phyloP scores from a whole-genome alignment of 164 flowering plant species.

The Cinnamomum micranthum region DNA sequence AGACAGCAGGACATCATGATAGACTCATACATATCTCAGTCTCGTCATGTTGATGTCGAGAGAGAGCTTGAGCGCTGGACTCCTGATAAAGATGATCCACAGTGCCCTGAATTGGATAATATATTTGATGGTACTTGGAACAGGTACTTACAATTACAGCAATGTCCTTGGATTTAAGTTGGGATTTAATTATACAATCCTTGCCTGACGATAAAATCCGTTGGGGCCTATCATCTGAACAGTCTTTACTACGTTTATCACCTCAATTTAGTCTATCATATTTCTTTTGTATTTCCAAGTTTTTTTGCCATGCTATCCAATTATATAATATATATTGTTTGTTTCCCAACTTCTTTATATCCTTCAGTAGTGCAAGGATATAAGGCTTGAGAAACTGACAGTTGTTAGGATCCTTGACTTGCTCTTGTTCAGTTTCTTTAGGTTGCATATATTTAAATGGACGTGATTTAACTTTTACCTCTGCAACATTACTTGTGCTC shows the following conservation, averaged over 20 bases:
- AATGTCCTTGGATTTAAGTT: not conserved
- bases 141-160: slow-evolving; percentile 42
- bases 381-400: not conserved
- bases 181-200: not conserved
- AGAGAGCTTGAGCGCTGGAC: slow-evolving; percentile 89
- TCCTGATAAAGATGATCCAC: slow-evolving; percentile 79
- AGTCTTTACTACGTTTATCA: too few species aligned
- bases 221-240: too few species aligned
- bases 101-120: slow-evolving; percentile 74
- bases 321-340: not conserved
- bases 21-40: slow-evolving; percentile 78
- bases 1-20: slow-evolving; percentile 68
- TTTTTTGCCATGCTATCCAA: not conserved
- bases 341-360: not conserved
- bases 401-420: not conserved
- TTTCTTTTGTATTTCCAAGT: not conserved
- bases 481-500: not conserved
- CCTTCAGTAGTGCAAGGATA: too few species aligned
- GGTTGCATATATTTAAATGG: not conserved
- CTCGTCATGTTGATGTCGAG: slow-evolving; percentile 54
- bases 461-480: not conserved
- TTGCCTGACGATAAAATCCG: not conserved
- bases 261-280: not conserved
- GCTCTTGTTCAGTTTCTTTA: not conserved
- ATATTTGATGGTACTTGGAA: slow-evolving; percentile 79